Evolutionary conservation across 2,329 filamentous ascomycete genomes (phyloP).

Genomic region (Pleurostoma richardsiae): DNA sequence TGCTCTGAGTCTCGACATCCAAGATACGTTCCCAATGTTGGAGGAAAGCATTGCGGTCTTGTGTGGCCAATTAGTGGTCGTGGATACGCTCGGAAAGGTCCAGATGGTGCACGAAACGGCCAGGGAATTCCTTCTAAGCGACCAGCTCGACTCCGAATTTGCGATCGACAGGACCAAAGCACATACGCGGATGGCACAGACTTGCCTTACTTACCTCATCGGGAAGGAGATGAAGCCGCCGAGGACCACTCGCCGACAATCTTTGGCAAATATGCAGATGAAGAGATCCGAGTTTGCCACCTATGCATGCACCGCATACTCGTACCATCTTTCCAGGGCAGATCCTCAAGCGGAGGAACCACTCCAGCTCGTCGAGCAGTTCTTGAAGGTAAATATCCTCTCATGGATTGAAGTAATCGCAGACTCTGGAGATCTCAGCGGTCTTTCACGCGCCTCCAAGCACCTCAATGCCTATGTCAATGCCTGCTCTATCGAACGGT

Average conservation of each 20-base stretch:
- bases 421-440: background rate
- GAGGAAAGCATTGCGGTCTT: constrained; percentile 18
- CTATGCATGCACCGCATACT: constrained; percentile 25
- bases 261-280: constrained; percentile 4
- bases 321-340: constrained; percentile 25
- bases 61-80: constrained; percentile 28
- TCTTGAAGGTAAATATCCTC: constrained; percentile 25
- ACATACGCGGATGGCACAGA: constrained; percentile 24
- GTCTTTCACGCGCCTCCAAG: constrained; percentile 7
- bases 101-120: constrained; percentile 33
- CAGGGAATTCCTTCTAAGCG: constrained; percentile 20
- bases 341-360: constrained; percentile 13
- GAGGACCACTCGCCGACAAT: constrained; percentile 13
- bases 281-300: constrained; percentile 11
- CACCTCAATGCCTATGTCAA: constrained; percentile 12
- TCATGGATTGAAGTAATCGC: constrained; percentile 28
- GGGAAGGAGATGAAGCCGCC: constrained; percentile 27
- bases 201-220: constrained; percentile 26
- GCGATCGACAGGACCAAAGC: constrained; percentile 17
- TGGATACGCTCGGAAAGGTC: constrained; percentile 24
- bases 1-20: constrained; percentile 26
- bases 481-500: constrained; percentile 9
- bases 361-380: constrained; percentile 18
- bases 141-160: constrained; percentile 20
- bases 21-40: constrained; percentile 19